A percentile compares a stretch with the other conserved stretches of the same genome.
These are phyloP conservation scores for Elsinoe perseae DNA, from an alignment of 2,329 filamentous ascomycete genomes.

Conservation along the genomic window DNA sequence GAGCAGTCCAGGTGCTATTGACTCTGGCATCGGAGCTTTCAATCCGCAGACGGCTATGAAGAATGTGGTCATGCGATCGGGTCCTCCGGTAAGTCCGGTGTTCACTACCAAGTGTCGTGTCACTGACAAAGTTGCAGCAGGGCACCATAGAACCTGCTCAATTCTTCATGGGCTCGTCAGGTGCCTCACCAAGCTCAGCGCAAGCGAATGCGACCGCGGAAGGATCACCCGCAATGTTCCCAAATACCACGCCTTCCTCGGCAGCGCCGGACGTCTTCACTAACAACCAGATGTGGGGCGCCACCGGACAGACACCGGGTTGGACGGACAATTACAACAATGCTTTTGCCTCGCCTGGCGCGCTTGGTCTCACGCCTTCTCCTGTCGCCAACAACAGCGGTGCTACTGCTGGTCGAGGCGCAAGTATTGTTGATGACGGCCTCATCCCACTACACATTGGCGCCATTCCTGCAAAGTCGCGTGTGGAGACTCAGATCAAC, in stretches of 20 bases:
- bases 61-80: conserved; percentile 15
- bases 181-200: conserved; percentile 19
- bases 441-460: conserved; percentile 30
- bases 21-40: conserved; percentile 21
- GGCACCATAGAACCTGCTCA: conserved; percentile 20
- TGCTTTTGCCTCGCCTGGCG: conserved; percentile 28
- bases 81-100: conserved; percentile 14
- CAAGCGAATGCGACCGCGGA: conserved; percentile 17
- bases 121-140: neutral
- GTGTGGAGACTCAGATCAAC: conserved; percentile 93
- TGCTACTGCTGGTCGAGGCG: conserved; percentile 18
- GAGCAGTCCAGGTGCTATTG: conserved; percentile 41
- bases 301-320: conserved; percentile 26
- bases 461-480: conserved; percentile 56
- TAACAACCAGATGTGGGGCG: conserved; percentile 24
- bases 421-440: conserved; percentile 20
- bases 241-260: conserved; percentile 29
- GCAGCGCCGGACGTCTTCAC: conserved; percentile 29
- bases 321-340: conserved; percentile 28
- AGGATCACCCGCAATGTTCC: conserved; percentile 31
- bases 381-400: conserved; percentile 27
- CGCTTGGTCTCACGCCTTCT: conserved; percentile 30
- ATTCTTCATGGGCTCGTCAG: conserved; percentile 20
- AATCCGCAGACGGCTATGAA: conserved; percentile 1
- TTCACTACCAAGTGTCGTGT: neutral